Base-by-base conservation (phyloP, 306 rosid genomes). In the Gillenia trifoliata region DNA sequence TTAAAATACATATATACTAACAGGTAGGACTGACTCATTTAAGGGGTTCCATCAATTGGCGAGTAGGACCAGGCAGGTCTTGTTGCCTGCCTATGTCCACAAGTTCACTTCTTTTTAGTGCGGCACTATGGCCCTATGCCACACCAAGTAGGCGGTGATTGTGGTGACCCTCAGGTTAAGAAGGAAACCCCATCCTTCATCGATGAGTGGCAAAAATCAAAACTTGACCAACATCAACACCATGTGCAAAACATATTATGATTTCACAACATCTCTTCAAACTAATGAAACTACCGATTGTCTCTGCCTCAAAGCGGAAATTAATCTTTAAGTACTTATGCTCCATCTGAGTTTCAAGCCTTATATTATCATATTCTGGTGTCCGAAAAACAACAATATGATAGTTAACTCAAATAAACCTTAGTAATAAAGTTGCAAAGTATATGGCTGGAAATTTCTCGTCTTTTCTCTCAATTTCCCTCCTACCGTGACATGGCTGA, bases 311-410 rank as follows among this genome's bases (percentile, higher is more conserved):
- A 54, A 55, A 26, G 41, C 30, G 40, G 30, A n/a, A 29, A 31
- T 40, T 49, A n/a, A n/a, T 11, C 4, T 25, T 13, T 12, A 54
- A 57, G 12, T 31, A 17, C 40, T 65, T 67, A 33, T 1, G 70
- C 74, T 41, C 22, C 83, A 68, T 60, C 49, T 68, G 49, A 54
- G 15, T 30, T 68, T 59, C 59, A 79, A 23, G 20, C 45, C 25
- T 68, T 13, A 3, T 3, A 66, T 3, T 28, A 17, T 63, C 22
- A 60, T 29, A 54, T 52, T 50, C 19, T 34, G 26, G 28, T 67
- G 47, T 40, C 36, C 40, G 5, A 33, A 12, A 69, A 45, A 52
- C 17, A 20, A n/a, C 38, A 16, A 73, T 33, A 17, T 22, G 19
- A 31, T 20, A 67, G 57, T 34, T 36, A 60, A 67, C 64, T 45